Conservation (phyloP, 106 monocot species). For the Iris macrosiphon region DNA sequence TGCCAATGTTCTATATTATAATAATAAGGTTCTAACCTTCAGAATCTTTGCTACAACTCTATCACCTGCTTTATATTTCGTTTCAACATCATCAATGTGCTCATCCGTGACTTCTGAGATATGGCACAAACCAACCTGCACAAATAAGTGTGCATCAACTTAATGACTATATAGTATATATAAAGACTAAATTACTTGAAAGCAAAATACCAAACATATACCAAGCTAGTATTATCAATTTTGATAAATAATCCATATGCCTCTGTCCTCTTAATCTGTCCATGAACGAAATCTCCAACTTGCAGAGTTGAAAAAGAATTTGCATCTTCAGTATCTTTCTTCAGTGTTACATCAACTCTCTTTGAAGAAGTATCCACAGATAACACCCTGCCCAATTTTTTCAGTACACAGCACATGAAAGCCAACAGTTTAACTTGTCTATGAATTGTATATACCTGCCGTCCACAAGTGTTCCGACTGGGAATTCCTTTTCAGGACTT, state of each 20-base stretch:
- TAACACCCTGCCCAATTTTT: conserved; percentile 68
- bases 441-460: conserved; percentile 37
- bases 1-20: too few relatives aligned
- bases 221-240: conserved; percentile 58
- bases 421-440: background rate
- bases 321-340: conserved; percentile 17
- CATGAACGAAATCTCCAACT: conserved; percentile 71
- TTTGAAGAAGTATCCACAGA: conserved; percentile 59
- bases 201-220: conserved; percentile 19
- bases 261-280: conserved; percentile 58
- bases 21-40: conserved; percentile 72
- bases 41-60: conserved; percentile 64
- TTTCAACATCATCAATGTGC: conserved; percentile 45
- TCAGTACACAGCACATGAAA: too few relatives aligned
- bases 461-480: conserved; percentile 66
- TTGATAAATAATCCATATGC: conserved; percentile 77
- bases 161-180: background rate
- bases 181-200: background rate
- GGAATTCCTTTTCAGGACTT: conserved; percentile 69
- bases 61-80: conserved; percentile 46
- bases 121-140: conserved; percentile 96
- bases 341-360: conserved; percentile 79
- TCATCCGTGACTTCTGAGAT: conserved; percentile 75
- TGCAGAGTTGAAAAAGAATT: conserved; percentile 36
- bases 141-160: conserved; percentile 4